Evolutionary conservation across 176 grass and related monocot genomes (phyloP).

Genomic region (Oryza australiensis): DNA sequence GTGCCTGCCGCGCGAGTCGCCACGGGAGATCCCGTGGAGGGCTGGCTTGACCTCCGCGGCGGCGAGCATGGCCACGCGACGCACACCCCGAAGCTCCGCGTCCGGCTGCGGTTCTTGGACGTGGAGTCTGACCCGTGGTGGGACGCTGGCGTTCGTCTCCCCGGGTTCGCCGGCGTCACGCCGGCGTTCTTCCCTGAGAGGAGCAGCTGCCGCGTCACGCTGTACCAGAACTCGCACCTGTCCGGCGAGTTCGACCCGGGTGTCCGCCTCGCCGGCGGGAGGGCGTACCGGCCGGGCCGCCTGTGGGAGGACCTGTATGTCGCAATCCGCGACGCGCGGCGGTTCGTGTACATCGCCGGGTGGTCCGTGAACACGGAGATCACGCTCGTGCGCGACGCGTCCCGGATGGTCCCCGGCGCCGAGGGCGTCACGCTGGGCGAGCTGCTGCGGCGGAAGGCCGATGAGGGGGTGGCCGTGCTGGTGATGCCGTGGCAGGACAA

Average conservation of each 20-base stretch:
- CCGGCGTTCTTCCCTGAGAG: constrained; percentile 64
- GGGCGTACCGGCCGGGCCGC: constrained; percentile 39
- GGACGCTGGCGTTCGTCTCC: constrained; percentile 50
- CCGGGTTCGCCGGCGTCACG: constrained; percentile 39
- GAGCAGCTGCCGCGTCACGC: constrained; percentile 53
- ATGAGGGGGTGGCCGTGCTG: constrained; percentile 76
- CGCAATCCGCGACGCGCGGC: constrained; percentile 59
- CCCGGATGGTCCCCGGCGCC: constrained; percentile 54
- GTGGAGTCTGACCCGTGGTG: constrained; percentile 58
- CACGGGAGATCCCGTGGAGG: constrained; percentile 37
- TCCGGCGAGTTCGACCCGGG: constrained; percentile 49
- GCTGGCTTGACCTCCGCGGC: constrained; percentile 51
- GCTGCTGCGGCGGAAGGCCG: constrained; percentile 73
- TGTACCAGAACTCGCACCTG: constrained; percentile 83
- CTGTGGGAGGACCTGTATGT: constrained; percentile 76
- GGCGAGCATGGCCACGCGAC: constrained; percentile 49
- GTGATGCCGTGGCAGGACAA: constrained; percentile 94
- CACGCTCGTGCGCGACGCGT: constrained; percentile 68
- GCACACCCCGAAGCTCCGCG: constrained; percentile 51
- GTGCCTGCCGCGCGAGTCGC: constrained; percentile 45
- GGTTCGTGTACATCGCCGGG: constrained; percentile 74
- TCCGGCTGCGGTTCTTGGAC: constrained; percentile 37
- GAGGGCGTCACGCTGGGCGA: constrained; percentile 70
- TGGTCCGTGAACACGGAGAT: constrained; percentile 75
- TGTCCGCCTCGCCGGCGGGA: constrained; percentile 37